These are phyloP conservation scores for Artemisia tridentata DNA, from an alignment of 129 eudicot species.

Conservation along the genomic window DNA sequence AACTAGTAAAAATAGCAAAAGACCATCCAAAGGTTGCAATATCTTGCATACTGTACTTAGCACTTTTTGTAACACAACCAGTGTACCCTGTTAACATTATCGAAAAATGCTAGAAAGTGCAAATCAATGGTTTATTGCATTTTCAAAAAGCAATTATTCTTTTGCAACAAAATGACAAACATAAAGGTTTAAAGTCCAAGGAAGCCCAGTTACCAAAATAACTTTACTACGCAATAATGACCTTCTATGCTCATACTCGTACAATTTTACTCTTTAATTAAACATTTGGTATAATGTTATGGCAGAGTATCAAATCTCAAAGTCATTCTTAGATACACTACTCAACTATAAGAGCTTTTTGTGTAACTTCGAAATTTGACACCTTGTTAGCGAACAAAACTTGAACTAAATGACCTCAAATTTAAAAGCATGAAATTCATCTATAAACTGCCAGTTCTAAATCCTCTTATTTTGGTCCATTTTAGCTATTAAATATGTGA, in stretches of 20 bases:
- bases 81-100: neutral
- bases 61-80: neutral
- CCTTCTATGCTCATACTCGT: neutral
- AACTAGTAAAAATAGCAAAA: neutral
- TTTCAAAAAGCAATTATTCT: neutral
- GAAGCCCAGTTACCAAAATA: neutral
- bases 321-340: neutral
- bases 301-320: neutral
- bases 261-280: neutral
- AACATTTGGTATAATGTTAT: neutral
- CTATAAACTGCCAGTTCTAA: too few species aligned
- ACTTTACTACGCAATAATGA: neutral
- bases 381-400: too few species aligned
- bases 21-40: neutral
- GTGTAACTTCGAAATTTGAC: neutral
- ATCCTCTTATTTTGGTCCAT: too few species aligned
- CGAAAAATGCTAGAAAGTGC: neutral
- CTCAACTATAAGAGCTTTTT: too few species aligned
- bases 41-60: neutral
- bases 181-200: neutral
- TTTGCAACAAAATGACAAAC: neutral
- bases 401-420: too few species aligned
- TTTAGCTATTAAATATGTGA: too few species aligned
- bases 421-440: too few species aligned
- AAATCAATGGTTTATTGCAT: neutral